Conservation (phyloP, 805 yeast genomes). For the Lachancea nothofagi region DNA sequence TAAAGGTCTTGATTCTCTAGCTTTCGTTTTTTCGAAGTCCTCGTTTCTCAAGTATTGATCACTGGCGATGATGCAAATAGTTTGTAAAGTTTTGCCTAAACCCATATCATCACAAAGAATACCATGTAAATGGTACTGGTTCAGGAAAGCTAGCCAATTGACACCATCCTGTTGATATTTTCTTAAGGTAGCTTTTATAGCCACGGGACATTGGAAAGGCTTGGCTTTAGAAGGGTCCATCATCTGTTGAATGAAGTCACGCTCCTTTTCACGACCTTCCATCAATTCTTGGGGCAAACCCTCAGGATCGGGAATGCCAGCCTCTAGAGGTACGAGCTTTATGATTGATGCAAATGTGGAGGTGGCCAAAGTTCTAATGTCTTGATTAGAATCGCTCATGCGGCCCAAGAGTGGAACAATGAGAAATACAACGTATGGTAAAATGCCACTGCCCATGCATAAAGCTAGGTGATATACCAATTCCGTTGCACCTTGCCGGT, state of each 20-base stretch:
- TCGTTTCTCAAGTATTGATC: constrained; percentile 85
- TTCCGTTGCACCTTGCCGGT: constrained; percentile 93
- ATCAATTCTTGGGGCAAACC: constrained; percentile 81
- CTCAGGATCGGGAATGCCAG: constrained; percentile 92
- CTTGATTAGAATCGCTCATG: constrained; percentile 92
- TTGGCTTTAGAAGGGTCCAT: constrained; percentile 92
- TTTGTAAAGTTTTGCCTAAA: constrained; percentile 91
- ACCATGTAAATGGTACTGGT: constrained; percentile 93
- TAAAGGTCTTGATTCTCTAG: constrained; percentile 62
- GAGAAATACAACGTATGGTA: constrained; percentile 91
- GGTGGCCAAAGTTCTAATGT: constrained; percentile 85
- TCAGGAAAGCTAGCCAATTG: constrained; percentile 93
- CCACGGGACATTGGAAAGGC: constrained; percentile 82
- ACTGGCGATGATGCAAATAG: constrained; percentile 93
- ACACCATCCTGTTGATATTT: constrained; percentile 98
- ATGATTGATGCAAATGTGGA: constrained; percentile 95
- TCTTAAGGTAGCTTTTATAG: constrained; percentile 87
- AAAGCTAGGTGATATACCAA: constrained; percentile 78
- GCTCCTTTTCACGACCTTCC: constrained; percentile 85
- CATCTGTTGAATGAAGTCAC: constrained; percentile 95
- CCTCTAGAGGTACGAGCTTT: constrained; percentile 92
- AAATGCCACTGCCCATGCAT: constrained; percentile 79
- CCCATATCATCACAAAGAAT: constrained; percentile 99
- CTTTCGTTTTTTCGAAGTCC: constrained; percentile 51
- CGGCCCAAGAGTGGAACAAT: constrained; percentile 96